These are phyloP conservation scores for Hericium alpestre DNA, from an alignment of 768 basidiomycete species.

Conservation along the genomic window DNA sequence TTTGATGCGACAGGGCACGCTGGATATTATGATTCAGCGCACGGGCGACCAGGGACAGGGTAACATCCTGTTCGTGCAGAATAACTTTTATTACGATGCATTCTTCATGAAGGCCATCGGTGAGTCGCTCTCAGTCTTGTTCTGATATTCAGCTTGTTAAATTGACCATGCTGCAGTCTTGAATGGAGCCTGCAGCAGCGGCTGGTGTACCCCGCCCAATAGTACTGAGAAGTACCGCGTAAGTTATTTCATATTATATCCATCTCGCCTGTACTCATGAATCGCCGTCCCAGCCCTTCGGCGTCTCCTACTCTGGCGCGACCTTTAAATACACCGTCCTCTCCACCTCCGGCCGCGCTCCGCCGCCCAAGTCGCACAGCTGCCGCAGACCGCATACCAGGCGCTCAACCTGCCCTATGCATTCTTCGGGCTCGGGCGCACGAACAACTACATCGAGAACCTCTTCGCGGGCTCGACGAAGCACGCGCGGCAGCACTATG, in stretches of 20 bases:
- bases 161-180: constrained; percentile 42
- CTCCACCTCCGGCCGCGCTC: constrained; percentile 82
- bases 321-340: constrained; percentile 96
- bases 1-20: constrained; percentile 49
- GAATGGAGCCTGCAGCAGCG: constrained; percentile 86
- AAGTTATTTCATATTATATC: constrained; percentile 17
- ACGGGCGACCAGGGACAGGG: constrained; percentile 57
- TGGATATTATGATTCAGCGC: constrained; percentile 89
- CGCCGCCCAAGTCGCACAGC: constrained; percentile 91
- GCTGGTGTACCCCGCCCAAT: constrained; percentile 58
- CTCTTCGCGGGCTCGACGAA: constrained; percentile 90
- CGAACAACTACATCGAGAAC: constrained; percentile 99
- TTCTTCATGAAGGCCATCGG: constrained; percentile 97
- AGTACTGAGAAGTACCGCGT: constrained; percentile 61
- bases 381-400: constrained; percentile 89
- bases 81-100: constrained; percentile 96
- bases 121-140: constrained; percentile 25
- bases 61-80: constrained; percentile 75
- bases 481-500: constrained; percentile 59
- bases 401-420: constrained; percentile 85
- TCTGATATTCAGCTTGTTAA: not conserved
- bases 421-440: constrained; percentile 93
- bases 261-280: not conserved
- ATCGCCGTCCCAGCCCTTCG: constrained; percentile 59
- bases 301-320: constrained; percentile 89